Evolutionary conservation across 352 stramenopile species (phyloP).

Genomic region (Globisporangium emineosum): DNA sequence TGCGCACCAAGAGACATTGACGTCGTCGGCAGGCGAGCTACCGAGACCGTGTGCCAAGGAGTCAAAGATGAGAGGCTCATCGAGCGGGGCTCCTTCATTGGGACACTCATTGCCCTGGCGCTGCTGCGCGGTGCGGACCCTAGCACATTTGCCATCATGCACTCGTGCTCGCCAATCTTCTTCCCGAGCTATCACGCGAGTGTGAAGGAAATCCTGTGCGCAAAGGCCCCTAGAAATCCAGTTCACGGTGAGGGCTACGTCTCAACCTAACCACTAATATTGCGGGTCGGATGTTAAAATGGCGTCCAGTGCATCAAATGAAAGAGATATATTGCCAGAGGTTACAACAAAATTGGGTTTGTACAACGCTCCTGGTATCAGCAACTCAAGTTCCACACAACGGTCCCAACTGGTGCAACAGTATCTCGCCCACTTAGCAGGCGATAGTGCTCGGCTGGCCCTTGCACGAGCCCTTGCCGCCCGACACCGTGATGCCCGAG

Average conservation of each 20-base stretch:
- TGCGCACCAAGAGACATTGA: too few species aligned
- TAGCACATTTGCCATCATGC: too few species aligned
- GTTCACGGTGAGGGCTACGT: too few species aligned
- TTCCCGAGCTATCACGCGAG: neutral
- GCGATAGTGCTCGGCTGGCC: slow-evolving; percentile 5
- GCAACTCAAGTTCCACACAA: neutral
- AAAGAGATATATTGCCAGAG: neutral
- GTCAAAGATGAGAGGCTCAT: too few species aligned
- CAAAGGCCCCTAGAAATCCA: neutral
- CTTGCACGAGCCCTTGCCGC: slow-evolving; percentile 8
- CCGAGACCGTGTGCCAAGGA: too few species aligned
- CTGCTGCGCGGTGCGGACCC: too few species aligned
- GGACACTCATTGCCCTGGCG: too few species aligned
- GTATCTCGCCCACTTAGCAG: neutral
- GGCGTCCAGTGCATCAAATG: neutral
- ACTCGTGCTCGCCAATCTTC: too few species aligned
- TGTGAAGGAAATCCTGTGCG: neutral
- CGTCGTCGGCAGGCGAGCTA: too few species aligned
- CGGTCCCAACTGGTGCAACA: neutral
- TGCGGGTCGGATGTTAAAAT: neutral
- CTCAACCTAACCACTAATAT: neutral
- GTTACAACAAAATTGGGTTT: neutral
- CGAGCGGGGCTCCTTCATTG: too few species aligned
- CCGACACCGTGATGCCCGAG: slow-evolving; percentile 12
- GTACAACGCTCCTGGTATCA: neutral